Base-by-base conservation (phyloP, 2,329 filamentous ascomycete genomes). In the Fusarium aywerte region DNA sequence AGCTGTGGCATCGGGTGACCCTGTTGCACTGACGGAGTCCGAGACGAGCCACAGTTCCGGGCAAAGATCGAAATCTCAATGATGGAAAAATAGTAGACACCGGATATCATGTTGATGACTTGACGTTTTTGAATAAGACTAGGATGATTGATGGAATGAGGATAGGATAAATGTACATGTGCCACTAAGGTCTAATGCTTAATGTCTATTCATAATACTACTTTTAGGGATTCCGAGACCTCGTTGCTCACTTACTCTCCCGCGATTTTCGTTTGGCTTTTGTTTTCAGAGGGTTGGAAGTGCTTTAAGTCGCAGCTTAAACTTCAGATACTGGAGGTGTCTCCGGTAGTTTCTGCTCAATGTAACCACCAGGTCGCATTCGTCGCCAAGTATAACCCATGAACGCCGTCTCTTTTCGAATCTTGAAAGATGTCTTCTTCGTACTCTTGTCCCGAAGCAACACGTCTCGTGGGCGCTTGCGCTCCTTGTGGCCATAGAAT, bases 341-440 rank as follows among this genome's bases (percentile, higher is more conserved):
- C 21, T 62, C 63, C 7, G 20, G 20, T n/a, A 39, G 20, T 53
- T 52, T 58, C 36, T 57, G 40, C 9, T 69, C 58, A n/a, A 67
- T 59, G 48, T 77, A 79, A 4, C 76, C 74, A 11, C 72, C 72
- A 2, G 77, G 77, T 35, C 76, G 73, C 74, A 78, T 78, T 60
- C 89, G 82, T 13, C 89, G 86, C 83, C 96, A 98, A 3, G 91
- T 92, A 76, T 99, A 99, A 1, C 95, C 95, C 63, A 96, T 79
- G 77, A 98, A 98, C 0, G 93, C 93, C 25, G 87, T 91, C 75
- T 85, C 86, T 79, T 95, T 97, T 60, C 96, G 87, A 67, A 96
- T 85, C 69, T 92, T 89, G 77, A 98, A 81, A n/a, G 91, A 93
- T 16, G 84, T 82, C 38, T 83, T 84, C 38, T 88, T 90, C 8